Percentiles rank a stretch among this genome's conserved stretches.
Evolutionary conservation across 2,329 filamentous ascomycete species (phyloP).

Genomic region (Ceratocystis papillata): DNA sequence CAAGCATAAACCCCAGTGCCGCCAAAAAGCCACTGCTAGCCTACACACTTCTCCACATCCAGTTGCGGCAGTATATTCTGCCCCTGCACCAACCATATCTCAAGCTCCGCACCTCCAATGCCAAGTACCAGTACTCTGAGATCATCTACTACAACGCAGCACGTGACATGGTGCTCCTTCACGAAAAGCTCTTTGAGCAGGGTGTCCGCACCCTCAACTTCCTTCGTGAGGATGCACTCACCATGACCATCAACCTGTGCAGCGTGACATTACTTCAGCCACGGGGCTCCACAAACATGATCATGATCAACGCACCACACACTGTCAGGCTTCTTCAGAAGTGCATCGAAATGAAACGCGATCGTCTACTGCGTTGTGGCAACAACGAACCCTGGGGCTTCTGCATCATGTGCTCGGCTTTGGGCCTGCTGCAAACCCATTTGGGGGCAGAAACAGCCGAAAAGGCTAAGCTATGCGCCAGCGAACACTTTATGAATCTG

Average conservation of each 20-base stretch:
- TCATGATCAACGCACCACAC: conserved; percentile 51
- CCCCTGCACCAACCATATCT: conserved; percentile 51
- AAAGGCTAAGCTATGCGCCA: conserved; percentile 47
- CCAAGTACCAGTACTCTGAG: conserved; percentile 52
- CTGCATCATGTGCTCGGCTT: conserved; percentile 51
- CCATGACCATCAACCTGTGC: conserved; percentile 50
- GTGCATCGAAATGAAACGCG: conserved; percentile 50
- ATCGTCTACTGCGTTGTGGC: conserved; percentile 49
- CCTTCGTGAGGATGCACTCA: conserved; percentile 49
- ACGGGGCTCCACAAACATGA: conserved; percentile 48
- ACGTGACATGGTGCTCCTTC: conserved; percentile 50
- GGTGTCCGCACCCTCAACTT: conserved; percentile 50
- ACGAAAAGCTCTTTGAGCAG: conserved; percentile 49
- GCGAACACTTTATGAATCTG: conserved; percentile 48
- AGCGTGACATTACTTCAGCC: conserved; percentile 52
- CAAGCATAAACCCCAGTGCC: conserved; percentile 26
- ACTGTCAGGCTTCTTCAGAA: conserved; percentile 52
- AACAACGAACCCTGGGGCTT: conserved; percentile 56
- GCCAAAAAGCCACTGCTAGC: conserved; percentile 48
- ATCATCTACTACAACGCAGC: conserved; percentile 54
- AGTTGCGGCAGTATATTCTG: conserved; percentile 52
- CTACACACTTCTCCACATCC: conserved; percentile 50
- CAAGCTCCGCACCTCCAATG: conserved; percentile 48
- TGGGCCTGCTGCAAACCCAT: conserved; percentile 49
- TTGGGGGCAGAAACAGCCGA: conserved; percentile 47